Evolutionary conservation across 148 eudicot species (phyloP).

Genomic region (Fagopyrum esculentum): DNA sequence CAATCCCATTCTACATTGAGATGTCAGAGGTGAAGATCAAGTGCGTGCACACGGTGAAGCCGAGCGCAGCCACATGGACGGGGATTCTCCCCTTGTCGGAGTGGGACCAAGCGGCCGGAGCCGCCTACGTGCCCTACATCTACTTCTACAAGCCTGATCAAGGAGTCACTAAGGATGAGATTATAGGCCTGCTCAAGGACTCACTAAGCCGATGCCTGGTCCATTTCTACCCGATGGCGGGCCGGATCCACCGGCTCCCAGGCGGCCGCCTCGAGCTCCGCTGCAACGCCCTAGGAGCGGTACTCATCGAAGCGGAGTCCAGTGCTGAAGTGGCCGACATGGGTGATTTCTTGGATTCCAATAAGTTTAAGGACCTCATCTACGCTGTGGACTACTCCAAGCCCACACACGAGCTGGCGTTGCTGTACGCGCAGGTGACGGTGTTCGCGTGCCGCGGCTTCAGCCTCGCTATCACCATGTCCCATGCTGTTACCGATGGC

Average conservation of each 20-base stretch:
- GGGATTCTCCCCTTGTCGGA: constrained; percentile 40
- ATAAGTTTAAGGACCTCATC: constrained; percentile 23
- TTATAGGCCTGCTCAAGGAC: constrained; percentile 29
- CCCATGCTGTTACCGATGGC: constrained; percentile 32
- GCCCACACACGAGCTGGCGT: constrained; percentile 32
- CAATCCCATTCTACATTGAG: background rate
- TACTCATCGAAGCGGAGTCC: constrained; percentile 35
- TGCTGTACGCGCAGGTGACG: constrained; percentile 32
- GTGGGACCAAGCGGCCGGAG: constrained; percentile 46
- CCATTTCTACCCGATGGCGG: constrained; percentile 33
- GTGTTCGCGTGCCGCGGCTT: constrained; percentile 31
- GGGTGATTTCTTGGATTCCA: constrained; percentile 22
- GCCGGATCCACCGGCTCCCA: constrained; percentile 22
- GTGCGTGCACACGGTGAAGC: constrained; percentile 28
- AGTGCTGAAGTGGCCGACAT: constrained; percentile 15
- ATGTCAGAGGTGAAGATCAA: constrained; percentile 22
- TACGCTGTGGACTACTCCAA: constrained; percentile 27
- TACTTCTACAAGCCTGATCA: constrained; percentile 37
- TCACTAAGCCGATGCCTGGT: constrained; percentile 41
- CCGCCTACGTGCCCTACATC: constrained; percentile 49
- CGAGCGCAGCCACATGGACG: constrained; percentile 37
- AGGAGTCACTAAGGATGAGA: constrained; percentile 19
- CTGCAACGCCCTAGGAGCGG: constrained; percentile 26
- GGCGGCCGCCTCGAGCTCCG: constrained; percentile 33
- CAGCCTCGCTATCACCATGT: constrained; percentile 28